Conservation (phyloP, 495 filamentous ascomycete species). For the Podospora anserina region DNA sequence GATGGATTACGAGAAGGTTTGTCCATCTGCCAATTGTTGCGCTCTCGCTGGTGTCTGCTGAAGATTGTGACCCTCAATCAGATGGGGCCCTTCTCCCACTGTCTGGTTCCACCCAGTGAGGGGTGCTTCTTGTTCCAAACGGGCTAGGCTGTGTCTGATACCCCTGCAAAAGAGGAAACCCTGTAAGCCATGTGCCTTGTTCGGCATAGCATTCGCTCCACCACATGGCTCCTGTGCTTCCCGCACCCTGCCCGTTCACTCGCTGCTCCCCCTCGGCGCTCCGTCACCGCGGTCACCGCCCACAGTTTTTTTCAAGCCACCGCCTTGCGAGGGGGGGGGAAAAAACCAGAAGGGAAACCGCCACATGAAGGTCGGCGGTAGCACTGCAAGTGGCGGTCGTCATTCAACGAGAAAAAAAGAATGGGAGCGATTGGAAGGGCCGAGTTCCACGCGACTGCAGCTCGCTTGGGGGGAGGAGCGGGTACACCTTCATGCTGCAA, state of each 20-base stretch:
- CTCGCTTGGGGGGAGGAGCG: background rate
- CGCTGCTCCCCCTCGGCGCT: background rate
- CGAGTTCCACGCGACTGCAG: slow-evolving; percentile 3
- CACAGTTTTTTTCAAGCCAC: too few species aligned
- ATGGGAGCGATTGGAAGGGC: background rate
- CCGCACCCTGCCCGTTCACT: background rate
- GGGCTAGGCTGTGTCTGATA: background rate
- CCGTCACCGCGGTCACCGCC: background rate
- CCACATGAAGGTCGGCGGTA: background rate
- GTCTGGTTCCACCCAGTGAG: slow-evolving; percentile 1
- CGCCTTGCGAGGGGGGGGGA: background rate
- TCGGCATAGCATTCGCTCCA: slow-evolving; percentile 14
- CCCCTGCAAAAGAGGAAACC: background rate
- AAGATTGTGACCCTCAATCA: background rate
- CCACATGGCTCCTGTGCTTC: slow-evolving; percentile 13
- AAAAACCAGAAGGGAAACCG: background rate
- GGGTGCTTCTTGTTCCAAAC: slow-evolving; percentile 2
- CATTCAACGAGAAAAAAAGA: background rate
- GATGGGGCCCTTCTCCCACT: background rate
- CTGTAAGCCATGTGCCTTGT: slow-evolving; percentile 12
- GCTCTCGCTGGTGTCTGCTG: background rate
- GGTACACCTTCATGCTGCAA: slow-evolving; percentile 5
- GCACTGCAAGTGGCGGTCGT: background rate
- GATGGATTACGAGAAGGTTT: background rate
- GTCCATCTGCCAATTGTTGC: background rate